phyloP scores from a whole-genome alignment of 139 green algal species.

The Coelastrella sp. region DNA sequence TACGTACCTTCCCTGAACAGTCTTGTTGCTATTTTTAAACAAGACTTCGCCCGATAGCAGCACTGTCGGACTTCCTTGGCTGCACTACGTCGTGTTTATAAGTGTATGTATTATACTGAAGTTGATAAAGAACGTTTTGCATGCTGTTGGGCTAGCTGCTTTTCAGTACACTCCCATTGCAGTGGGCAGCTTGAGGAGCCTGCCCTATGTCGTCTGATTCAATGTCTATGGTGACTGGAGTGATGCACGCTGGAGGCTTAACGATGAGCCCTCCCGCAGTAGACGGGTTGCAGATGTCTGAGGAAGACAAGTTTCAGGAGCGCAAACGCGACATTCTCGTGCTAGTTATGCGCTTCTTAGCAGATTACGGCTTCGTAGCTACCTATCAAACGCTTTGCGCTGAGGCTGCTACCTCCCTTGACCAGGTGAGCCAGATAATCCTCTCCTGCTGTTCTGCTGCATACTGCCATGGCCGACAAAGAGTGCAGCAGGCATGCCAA shows the following conservation, averaged over 20 bases:
- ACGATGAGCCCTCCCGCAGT: background rate
- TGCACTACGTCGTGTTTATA: too few relatives aligned
- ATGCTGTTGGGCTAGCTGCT: too few relatives aligned
- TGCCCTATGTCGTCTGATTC: background rate
- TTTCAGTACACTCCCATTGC: too few relatives aligned
- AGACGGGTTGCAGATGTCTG: background rate
- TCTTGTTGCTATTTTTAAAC: too few relatives aligned
- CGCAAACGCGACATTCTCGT: conserved; percentile 45
- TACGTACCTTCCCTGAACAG: too few relatives aligned
- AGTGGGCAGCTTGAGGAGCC: too few relatives aligned
- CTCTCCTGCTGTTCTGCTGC: background rate
- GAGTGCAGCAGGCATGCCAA: background rate
- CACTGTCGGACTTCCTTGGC: too few relatives aligned
- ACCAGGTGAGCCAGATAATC: conserved; percentile 20
- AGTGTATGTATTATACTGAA: too few relatives aligned
- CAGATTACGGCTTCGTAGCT: conserved; percentile 45
- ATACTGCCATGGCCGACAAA: background rate
- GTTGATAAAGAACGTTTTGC: too few relatives aligned
- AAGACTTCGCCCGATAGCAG: too few relatives aligned
- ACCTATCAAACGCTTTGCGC: conserved; percentile 40
- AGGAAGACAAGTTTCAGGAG: conserved; percentile 1
- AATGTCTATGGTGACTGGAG: background rate
- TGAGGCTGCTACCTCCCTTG: conserved; percentile 46
- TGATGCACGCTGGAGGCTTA: background rate
- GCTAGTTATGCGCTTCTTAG: conserved; percentile 52